Evolutionary conservation across 2,329 filamentous ascomycete genomes (phyloP).

Genomic region (Colletotrichum sp.): DNA sequence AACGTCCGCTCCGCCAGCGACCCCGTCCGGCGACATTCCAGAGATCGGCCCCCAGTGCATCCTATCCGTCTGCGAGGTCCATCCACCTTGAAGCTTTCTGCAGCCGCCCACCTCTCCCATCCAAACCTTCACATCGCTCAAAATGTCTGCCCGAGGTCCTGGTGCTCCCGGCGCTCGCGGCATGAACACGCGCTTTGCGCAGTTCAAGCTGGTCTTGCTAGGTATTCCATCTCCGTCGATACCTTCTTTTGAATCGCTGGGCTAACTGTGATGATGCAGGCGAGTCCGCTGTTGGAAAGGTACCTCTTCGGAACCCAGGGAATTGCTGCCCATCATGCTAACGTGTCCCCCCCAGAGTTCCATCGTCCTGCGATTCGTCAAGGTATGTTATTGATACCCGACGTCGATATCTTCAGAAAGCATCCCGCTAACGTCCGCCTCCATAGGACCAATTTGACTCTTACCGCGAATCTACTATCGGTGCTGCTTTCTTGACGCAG

Average conservation of each 20-base stretch:
- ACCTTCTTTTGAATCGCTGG: slow-evolving; percentile 6
- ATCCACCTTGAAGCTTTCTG: not conserved
- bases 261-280: slow-evolving; percentile 56
- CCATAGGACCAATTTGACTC: slow-evolving; percentile 94
- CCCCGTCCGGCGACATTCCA: slow-evolving; percentile 1
- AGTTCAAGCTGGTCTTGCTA: slow-evolving; percentile 98
- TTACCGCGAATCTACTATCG: slow-evolving; percentile 97
- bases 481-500: slow-evolving; percentile 97
- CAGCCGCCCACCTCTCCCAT: slow-evolving; percentile 25
- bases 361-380: slow-evolving; percentile 96
- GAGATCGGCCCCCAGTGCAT: not conserved
- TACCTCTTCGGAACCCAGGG: slow-evolving; percentile 39
- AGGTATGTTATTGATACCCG: slow-evolving; percentile 63
- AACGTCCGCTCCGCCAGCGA: not conserved
- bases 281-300: slow-evolving; percentile 99
- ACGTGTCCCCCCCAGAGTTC: slow-evolving; percentile 72
- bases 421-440: not conserved
- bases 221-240: slow-evolving; percentile 64
- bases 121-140: slow-evolving; percentile 33
- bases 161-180: slow-evolving; percentile 58
- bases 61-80: not conserved
- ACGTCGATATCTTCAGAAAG: not conserved
- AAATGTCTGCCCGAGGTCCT: slow-evolving; percentile 82
- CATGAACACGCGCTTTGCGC: slow-evolving; percentile 87
- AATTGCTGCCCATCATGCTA: not conserved